phyloP scores from a whole-genome alignment of 352 stramenopile genomes.

The Globisporangium yorkense region DNA sequence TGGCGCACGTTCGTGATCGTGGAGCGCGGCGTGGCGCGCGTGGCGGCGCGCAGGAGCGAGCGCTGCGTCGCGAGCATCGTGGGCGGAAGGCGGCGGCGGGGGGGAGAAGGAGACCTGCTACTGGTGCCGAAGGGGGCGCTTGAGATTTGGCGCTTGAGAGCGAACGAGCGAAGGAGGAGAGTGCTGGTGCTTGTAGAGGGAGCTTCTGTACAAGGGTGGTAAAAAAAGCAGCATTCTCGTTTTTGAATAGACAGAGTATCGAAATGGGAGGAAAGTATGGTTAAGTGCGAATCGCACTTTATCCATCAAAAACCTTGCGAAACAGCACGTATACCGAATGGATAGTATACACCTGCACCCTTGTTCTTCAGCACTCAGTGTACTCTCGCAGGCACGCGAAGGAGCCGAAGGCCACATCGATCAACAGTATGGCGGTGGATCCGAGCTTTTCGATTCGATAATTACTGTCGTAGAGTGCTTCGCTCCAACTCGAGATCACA shows the following conservation, averaged over 20 bases:
- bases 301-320: not conserved
- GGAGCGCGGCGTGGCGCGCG: slow-evolving; percentile 21
- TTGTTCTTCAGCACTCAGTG: no score
- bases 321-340: no score
- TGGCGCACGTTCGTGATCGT: slow-evolving; percentile 40
- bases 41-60: slow-evolving; percentile 34
- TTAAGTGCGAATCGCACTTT: not conserved
- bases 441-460: no score
- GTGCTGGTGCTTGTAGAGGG: not conserved
- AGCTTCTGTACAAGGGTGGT: not conserved
- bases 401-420: no score
- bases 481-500: slow-evolving; percentile 2
- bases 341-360: no score
- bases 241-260: not conserved
- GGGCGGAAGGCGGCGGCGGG: not conserved
- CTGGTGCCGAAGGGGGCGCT: not conserved
- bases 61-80: slow-evolving; percentile 40
- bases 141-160: not conserved
- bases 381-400: no score
- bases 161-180: not conserved
- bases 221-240: not conserved
- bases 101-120: not conserved
- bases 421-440: no score
- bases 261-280: not conserved
- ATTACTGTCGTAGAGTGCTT: no score